Evolutionary conservation across 208 protist genomes (phyloP).

Genomic region (Wallacemonas sp.): DNA sequence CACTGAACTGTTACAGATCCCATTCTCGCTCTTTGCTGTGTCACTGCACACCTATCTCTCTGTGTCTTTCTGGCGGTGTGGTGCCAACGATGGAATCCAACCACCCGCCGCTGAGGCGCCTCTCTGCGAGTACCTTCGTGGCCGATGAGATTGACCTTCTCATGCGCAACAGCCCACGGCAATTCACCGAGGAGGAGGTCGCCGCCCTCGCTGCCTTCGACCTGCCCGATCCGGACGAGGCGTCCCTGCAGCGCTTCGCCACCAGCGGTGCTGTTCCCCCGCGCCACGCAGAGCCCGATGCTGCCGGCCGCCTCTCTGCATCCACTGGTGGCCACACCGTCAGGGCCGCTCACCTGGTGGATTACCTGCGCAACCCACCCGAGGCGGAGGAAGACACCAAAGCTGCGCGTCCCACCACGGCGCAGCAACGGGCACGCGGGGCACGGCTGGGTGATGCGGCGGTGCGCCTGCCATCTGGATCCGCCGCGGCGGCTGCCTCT

Average conservation of each 20-base stretch:
- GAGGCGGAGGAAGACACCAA: background rate
- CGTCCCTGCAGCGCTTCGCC: conserved; percentile 13
- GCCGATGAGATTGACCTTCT: conserved; percentile 8
- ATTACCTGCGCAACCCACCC: background rate
- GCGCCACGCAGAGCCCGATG: background rate
- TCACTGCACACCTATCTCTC: background rate
- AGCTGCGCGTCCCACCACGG: background rate
- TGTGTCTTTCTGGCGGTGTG: no score
- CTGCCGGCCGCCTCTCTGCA: no score
- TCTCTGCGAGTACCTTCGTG: conserved; percentile 6
- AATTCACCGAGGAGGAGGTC: conserved; percentile 54
- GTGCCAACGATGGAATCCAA: background rate
- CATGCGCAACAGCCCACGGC: conserved; percentile 20
- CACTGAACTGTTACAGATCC: no score
- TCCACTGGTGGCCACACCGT: no score
- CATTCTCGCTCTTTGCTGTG: background rate
- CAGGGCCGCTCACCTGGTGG: background rate
- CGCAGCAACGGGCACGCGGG: conserved; percentile 5
- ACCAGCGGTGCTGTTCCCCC: background rate
- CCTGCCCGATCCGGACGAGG: conserved; percentile 38
- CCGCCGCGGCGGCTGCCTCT: background rate
- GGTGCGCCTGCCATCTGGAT: background rate
- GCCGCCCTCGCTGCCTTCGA: conserved; percentile 37
- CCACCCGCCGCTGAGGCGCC: background rate
- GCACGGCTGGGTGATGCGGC: background rate